phyloP scores from a whole-genome alignment of 768 basidiomycete species.

The Lactarius psammicola region DNA sequence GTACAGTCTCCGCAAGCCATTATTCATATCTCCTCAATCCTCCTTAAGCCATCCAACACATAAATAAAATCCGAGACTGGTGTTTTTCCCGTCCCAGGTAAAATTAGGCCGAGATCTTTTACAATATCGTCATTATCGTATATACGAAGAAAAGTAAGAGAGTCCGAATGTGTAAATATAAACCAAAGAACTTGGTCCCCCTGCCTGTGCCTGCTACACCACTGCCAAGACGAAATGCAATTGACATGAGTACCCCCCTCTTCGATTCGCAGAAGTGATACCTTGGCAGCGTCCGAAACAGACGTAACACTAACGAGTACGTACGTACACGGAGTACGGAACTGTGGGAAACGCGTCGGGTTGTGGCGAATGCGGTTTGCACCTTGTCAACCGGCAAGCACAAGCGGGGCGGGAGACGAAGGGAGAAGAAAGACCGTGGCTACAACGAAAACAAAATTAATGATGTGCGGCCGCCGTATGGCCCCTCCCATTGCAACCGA shows the following conservation, averaged over 20 bases:
- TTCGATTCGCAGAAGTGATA: not conserved
- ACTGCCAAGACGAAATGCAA: no score
- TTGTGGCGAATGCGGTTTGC: not conserved
- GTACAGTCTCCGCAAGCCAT: no score
- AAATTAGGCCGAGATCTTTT: no score
- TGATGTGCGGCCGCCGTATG: conserved; percentile 2
- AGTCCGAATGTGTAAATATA: no score
- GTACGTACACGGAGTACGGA: not conserved
- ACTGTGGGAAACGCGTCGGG: not conserved
- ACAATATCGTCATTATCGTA: no score
- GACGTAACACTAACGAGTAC: not conserved
- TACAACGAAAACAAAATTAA: not conserved
- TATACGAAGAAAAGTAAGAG: no score
- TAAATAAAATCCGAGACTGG: no score
- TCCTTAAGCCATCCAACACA: no score
- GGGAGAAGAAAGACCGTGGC: not conserved
- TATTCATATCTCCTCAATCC: no score
- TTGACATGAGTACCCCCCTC: not conserved
- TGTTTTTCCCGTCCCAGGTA: no score
- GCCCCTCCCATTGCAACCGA: not conserved
- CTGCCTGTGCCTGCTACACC: no score
- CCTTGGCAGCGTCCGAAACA: not conserved
- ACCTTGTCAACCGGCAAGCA: conserved; percentile 4
- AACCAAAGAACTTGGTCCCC: no score
- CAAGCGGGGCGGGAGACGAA: conserved; percentile 2